Base-by-base conservation (phyloP, 768 basidiomycete species). In the Antrodiella citrinella region DNA sequence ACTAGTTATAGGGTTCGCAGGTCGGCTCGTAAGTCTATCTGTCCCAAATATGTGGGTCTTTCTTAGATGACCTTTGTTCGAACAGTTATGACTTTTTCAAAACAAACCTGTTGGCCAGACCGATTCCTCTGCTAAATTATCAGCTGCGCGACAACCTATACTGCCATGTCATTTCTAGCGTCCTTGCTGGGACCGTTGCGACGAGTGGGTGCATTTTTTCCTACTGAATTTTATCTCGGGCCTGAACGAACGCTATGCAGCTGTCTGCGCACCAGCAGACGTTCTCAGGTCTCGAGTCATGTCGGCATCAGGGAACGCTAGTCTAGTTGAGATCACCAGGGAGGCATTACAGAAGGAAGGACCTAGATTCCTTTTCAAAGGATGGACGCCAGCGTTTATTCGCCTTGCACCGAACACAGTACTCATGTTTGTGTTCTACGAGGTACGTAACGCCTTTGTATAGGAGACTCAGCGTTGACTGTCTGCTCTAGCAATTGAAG, bases 341-440 rank as follows among this genome's bases (percentile, higher is more conserved):
- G 71, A 64, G 40, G 86, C 87, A 3, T 66, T 89, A 26, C 76
- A 74, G 38, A 73, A 82, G 58, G 90, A 92, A 70, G 90, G 90
- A 0, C 74, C 80, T 9, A 71, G 73, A 52, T 91, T 91, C 63
- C 69, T 91, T 48, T 87, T 92, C 67, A 91, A 87, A 63, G 90
- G 90, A 26, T 92, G 90, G 90, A 86, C 86, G 15, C 90, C 90
- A 2, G 86, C 90, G 5, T 92, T 90, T 67, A 79, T 86, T 57
- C 81, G 90, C 44, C 67, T 92, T 40, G 88, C 84, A 23, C 89
- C 89, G 1, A 90, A 91, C 62, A 91, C 90, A 1, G 73, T 92
- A 26, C 69, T 91, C 3, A 76, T 91, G 67, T 92, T 90, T 65
- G 82, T 91, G 44, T 89, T 90, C 67, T 84, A 84, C 55, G 89